Conservation (phyloP, 257 asterid species). For the Orobanche coerulescens region DNA sequence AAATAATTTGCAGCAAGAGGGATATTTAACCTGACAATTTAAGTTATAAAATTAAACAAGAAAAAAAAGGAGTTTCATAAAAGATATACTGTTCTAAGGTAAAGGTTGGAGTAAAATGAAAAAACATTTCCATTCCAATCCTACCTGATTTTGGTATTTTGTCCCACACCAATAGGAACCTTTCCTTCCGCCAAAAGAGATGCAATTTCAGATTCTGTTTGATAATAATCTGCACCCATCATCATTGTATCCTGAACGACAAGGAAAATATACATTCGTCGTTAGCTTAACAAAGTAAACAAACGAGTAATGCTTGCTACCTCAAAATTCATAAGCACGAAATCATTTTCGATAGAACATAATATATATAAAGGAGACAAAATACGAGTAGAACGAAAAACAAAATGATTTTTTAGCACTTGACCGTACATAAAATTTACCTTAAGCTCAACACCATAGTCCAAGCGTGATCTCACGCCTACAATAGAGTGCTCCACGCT, state of each 20-base stretch:
- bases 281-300: background rate
- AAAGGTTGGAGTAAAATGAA: background rate
- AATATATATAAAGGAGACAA: no score
- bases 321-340: background rate
- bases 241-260: constrained; percentile 82
- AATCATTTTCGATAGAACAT: background rate
- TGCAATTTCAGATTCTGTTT: constrained; percentile 85
- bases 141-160: constrained; percentile 74
- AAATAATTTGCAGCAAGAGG: background rate
- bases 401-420: background rate
- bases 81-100: background rate
- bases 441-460: constrained; percentile 75
- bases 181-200: constrained; percentile 65
- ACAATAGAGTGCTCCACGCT: constrained; percentile 77
- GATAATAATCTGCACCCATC: constrained; percentile 97
- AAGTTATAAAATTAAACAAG: background rate
- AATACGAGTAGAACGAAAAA: background rate
- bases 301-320: background rate
- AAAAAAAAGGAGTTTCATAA: background rate
- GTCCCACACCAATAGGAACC: constrained; percentile 88
- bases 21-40: background rate
- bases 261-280: background rate
- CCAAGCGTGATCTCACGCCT: constrained; percentile 80
- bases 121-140: background rate
- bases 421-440: constrained; percentile 26